These are phyloP conservation scores for Solanum hybrid DNA, from an alignment of 305 asterid genomes.

Conservation along the genomic window DNA sequence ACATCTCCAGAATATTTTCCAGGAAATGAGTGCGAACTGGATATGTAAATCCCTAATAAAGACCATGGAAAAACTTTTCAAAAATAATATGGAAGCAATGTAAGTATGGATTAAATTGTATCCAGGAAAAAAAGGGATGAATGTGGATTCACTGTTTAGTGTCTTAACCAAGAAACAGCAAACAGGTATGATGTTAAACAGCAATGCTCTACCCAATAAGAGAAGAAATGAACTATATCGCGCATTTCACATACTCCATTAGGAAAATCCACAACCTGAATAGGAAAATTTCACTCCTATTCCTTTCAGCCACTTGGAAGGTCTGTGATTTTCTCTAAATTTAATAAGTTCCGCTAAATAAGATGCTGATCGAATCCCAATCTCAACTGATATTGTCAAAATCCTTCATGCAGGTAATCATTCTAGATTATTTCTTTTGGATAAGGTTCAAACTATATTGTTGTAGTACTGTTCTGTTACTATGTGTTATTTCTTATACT, in stretches of 20 bases:
- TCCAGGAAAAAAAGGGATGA: background rate
- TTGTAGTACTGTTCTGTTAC: background rate
- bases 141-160: background rate
- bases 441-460: background rate
- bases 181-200: background rate
- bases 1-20: constrained; percentile 71
- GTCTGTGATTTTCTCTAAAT: background rate
- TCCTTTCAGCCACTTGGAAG: background rate
- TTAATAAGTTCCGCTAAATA: background rate
- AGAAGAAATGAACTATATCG: background rate
- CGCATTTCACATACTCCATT: background rate
- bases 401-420: background rate
- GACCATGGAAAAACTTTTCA: background rate
- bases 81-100: background rate
- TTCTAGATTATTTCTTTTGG: background rate
- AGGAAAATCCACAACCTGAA: background rate
- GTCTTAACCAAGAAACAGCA: background rate
- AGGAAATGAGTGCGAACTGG: constrained; percentile 71
- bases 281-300: background rate
- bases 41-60: constrained; percentile 72
- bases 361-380: background rate
- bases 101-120: background rate
- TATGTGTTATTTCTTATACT: background rate
- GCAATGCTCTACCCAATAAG: background rate
- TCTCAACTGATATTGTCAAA: background rate